Evolutionary conservation across 2,329 filamentous ascomycete species (phyloP), one percentile per base, ranked within the genome.

Genomic region (Aspergillus sp.): DNA sequence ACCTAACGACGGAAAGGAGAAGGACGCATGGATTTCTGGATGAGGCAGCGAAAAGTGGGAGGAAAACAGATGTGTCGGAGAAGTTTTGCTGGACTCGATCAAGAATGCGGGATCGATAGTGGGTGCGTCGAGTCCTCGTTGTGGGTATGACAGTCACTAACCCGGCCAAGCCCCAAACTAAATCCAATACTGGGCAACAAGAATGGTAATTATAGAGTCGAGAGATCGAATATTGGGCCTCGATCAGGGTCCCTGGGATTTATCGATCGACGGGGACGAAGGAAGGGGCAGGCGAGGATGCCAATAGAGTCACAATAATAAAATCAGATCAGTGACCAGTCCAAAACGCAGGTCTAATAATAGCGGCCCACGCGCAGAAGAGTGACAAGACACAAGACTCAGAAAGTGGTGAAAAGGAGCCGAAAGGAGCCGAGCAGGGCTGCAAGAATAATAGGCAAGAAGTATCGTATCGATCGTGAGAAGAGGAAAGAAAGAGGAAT

Each of bases 111-210:
- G 41, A 57, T 41, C 6, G 15, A 23, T 51, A 59, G 49, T 52
- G 54, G 57, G 52, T 43, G 59, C 34, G 17, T 64, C 58, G 59
- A 67, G 65, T 66, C 59, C 53, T 60, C 52, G 52, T 60, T 65
- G 61, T 65, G 64, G 61, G 64, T 64, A 62, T 61, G 61, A 65
- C 59, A 65, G 58, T 65, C 64, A 62, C 63, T 57, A 54, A 58
- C 52, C 63, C 63, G 61, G 64, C 61, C 63, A 67, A 65, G 61
- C 65, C 62, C 61, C 61, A 59, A 61, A 61, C 64, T 58, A 66
- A 59, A 61, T 62, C 50, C 54, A 65, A 63, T 63, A 58, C 51
- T 48, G 59, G 47, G 31, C 49, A 53, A 61, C 45, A 30, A 48
- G 30, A 41, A 23, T 41, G 52, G 31, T 41, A 61, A 57, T 57